Base-by-base conservation (phyloP, 106 monocot genomes). In the Phalaenopsis equestris region DNA sequence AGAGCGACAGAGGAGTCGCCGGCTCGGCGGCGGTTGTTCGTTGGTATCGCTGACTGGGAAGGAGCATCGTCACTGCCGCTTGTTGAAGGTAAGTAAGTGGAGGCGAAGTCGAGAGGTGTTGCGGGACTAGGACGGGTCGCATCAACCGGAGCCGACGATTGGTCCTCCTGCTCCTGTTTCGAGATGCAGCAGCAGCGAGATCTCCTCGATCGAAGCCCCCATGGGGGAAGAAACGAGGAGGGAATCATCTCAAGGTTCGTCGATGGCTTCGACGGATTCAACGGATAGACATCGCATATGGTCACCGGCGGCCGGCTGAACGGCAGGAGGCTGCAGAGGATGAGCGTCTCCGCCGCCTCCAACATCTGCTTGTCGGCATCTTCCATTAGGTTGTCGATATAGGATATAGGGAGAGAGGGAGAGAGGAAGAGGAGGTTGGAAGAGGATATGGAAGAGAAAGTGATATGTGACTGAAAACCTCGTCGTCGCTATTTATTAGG, bases 401-500 rank as follows among this genome's bases (percentile, higher is more conserved):
- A 73, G 17, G 42, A 43, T 1, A n/a, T 3, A 21, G 43, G 45
- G 43, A 74, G 43, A 74, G 72, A 72, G 72, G 41, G 72, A 72
- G 70, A 70, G 37, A 1, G 4, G 23, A 2, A 70, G 72, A 41
- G 3, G 41, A 39, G 16, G 72, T 7, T 36, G 14, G 15, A 72
- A 72, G 64, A 24, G 64, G 64, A 65, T 65, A 14, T 21, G 23
- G 64, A 24, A 23, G 64, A 70, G 39, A 70, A 70, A 70, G 70
- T 70, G 70, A 70, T 70, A 4, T 37, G 70, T 38, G 70, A 39
- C 39, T 23, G 12, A 39, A 70, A 70, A 70, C 38, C 39, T n/a
- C 18, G 61, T 70, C 70, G 70, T 70, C 70, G n/a, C 70, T 70
- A 70, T 70, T 70, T 70, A 70, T 70, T 70, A 70, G 70, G 39